phyloP scores from a whole-genome alignment of 305 asterid genomes.

The Galium porrigens region DNA sequence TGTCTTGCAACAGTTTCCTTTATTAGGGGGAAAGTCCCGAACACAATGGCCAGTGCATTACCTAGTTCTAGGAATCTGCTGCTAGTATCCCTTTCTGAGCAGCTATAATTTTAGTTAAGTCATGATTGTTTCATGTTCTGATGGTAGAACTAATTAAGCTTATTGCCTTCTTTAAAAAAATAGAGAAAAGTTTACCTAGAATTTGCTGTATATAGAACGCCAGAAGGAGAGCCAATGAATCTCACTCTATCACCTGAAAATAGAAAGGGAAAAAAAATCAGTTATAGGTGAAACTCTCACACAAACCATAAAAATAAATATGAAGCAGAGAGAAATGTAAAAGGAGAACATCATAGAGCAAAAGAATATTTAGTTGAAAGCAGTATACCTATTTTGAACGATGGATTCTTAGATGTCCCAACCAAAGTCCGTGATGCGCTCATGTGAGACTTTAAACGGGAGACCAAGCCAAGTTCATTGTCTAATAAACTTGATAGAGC shows the following conservation, averaged over 20 bases:
- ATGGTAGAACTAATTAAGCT: too few relatives aligned
- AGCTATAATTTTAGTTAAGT: background rate
- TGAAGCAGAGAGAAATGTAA: background rate
- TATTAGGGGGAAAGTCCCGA: too few relatives aligned
- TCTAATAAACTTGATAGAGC: constrained; percentile 42
- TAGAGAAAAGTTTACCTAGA: constrained; percentile 33
- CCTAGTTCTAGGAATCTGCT: too few relatives aligned
- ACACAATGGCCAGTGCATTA: too few relatives aligned
- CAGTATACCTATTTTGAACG: constrained; percentile 36
- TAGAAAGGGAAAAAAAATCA: constrained; percentile 18
- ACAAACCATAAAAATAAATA: constrained; percentile 3
- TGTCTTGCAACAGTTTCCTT: too few relatives aligned
- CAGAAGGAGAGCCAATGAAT: constrained; percentile 51
- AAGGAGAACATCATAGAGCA: background rate
- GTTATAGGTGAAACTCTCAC: constrained; percentile 7
- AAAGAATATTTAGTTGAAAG: constrained; percentile 11
- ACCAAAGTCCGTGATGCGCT: constrained; percentile 29
- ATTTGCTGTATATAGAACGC: constrained; percentile 32
- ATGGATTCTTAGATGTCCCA: constrained; percentile 36
- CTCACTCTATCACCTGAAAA: constrained; percentile 69
- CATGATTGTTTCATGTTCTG: too few relatives aligned
- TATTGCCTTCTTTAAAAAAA: too few relatives aligned
- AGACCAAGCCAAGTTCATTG: constrained; percentile 26
- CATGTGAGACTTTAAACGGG: constrained; percentile 35
- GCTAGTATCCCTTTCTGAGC: background rate